phyloP scores from a whole-genome alignment of 2,329 filamentous ascomycete species.

The Madurella mycetomatis region DNA sequence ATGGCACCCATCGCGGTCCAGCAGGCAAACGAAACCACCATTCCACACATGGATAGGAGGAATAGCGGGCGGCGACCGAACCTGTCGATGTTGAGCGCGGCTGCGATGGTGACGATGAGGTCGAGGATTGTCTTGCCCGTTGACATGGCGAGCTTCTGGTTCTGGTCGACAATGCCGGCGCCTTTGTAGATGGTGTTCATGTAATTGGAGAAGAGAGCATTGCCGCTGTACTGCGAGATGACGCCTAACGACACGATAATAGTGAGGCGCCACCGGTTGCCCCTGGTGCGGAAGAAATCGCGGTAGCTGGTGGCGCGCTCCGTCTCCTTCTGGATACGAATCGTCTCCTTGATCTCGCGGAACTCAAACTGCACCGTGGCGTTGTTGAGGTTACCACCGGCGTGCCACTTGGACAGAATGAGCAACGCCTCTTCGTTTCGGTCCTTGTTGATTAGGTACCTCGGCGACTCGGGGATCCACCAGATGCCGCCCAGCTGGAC shows the following conservation, averaged over 20 bases:
- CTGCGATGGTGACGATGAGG: constrained; percentile 52
- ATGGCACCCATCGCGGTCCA: constrained; percentile 52
- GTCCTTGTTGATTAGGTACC: constrained; percentile 62
- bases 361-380: constrained; percentile 62
- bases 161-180: constrained; percentile 55
- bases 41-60: constrained; percentile 45
- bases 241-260: constrained; percentile 60
- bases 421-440: constrained; percentile 57
- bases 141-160: constrained; percentile 51
- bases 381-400: constrained; percentile 54
- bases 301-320: constrained; percentile 49
- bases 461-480: constrained; percentile 63
- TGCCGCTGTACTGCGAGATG: constrained; percentile 65
- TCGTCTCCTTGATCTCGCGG: constrained; percentile 61
- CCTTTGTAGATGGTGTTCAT: constrained; percentile 58
- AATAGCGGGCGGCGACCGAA: constrained; percentile 52
- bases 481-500: constrained; percentile 63
- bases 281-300: constrained; percentile 58
- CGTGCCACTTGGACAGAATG: constrained; percentile 61
- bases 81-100: constrained; percentile 46
- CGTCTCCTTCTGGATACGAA: constrained; percentile 51
- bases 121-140: constrained; percentile 58
- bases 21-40: constrained; percentile 42
- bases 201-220: constrained; percentile 64
- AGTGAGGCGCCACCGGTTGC: constrained; percentile 60